Base-by-base conservation (phyloP, 2,329 filamentous ascomycete genomes). In the Coniosporium tulheliwenetii region DNA sequence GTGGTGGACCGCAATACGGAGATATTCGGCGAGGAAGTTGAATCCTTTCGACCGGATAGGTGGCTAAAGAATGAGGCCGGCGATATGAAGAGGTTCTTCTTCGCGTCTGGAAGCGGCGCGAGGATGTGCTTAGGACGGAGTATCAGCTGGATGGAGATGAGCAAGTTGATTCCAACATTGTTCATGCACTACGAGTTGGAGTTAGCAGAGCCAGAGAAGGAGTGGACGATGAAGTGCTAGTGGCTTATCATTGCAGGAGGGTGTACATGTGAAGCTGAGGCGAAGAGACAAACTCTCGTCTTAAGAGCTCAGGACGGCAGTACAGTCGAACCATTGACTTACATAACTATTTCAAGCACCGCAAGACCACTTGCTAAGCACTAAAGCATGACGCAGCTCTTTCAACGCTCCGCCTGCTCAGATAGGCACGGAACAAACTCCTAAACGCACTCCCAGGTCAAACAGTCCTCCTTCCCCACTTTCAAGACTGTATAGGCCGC, bases 21-120 rank as follows among this genome's bases (percentile, higher is more conserved):
- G 0, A 52, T 69, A 5, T 71, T 64, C 39, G 56, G 44, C 10
- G 40, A 50, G 5, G 53, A 59, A 34, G 52, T 52, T 5, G 55
- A 58, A 26, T 40, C 43, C 1, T 61, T 58, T 45, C 35, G 52
- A n/a, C 58, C 59, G 1, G 56, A 60, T 41, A 44, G 58, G 2
- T 62, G 57, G 58, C 38, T 60, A 14, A 43, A 50, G 29, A 47
- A 52, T 38, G 48, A 47, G 33, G 47, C 39, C 12, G 46, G 39
- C 5, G 43, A 44, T 39, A 44, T 33, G 19, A 29, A 43, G 46
- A 47, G 57, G 3, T 57, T 50, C 49, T 60, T 59, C 47, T 58
- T 59, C 42, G 48, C 57, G 0, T 60, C 59, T 42, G 57, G 57
- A 7, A 40, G 46, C 9, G 57, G 57, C 1, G 48, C 55, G 1